phyloP scores from a whole-genome alignment of 805 yeast species.

The Ogataea saltuana region DNA sequence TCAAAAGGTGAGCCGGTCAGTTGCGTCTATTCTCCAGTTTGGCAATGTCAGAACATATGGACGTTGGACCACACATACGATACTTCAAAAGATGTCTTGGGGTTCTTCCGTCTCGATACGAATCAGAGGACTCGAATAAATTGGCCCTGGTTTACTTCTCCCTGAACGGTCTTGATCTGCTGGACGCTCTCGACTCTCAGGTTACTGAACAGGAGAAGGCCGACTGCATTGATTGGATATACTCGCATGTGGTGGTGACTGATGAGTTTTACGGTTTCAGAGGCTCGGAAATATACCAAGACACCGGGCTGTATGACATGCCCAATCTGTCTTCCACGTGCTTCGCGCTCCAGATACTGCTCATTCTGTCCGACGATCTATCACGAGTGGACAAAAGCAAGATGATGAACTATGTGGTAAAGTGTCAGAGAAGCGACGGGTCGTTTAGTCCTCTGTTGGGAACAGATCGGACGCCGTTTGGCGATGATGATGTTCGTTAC shows the following conservation, averaged over 20 bases:
- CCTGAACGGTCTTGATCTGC: constrained; percentile 56
- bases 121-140: constrained; percentile 67
- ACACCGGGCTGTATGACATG: constrained; percentile 46
- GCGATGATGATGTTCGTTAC: constrained; percentile 71
- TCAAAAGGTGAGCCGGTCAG: too few relatives aligned
- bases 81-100: constrained; percentile 35
- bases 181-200: constrained; percentile 33
- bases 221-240: constrained; percentile 45
- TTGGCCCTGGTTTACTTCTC: constrained; percentile 72
- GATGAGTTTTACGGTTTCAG: constrained; percentile 50
- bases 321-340: constrained; percentile 75
- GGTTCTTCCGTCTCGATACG: constrained; percentile 47
- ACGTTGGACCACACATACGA: constrained; percentile 28
- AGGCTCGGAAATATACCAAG: constrained; percentile 52
- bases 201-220: constrained; percentile 31
- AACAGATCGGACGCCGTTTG: constrained; percentile 39
- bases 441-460: constrained; percentile 52
- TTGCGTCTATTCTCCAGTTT: background rate
- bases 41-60: constrained; percentile 9
- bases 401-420: constrained; percentile 54
- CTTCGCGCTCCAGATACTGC: constrained; percentile 63
- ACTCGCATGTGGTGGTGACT: constrained; percentile 43
- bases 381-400: constrained; percentile 39
- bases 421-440: constrained; percentile 64
- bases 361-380: constrained; percentile 49